phyloP scores from a whole-genome alignment of 352 stramenopile species.

The Thalassiosira pacifica region DNA sequence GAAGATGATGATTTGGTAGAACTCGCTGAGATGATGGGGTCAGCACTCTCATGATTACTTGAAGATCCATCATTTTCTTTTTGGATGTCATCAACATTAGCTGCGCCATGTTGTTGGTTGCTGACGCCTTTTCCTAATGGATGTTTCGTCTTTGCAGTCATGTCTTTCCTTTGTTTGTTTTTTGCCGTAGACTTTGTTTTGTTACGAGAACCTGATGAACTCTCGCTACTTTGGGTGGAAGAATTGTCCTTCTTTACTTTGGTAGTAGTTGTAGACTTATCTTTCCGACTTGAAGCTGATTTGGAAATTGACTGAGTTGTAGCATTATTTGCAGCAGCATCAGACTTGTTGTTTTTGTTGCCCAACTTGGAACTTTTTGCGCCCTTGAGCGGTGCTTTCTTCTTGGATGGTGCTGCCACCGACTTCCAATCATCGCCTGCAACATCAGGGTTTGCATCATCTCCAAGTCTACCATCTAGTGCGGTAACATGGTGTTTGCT shows the following conservation, averaged over 20 bases:
- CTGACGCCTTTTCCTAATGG: not conserved
- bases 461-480: no score
- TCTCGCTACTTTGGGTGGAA: no score
- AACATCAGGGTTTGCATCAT: no score
- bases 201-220: no score
- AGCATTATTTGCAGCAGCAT: not conserved
- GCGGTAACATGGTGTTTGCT: no score
- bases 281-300: not conserved
- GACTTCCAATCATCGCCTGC: not conserved
- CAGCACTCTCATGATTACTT: not conserved
- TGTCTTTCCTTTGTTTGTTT: no score
- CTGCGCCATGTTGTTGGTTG: not conserved
- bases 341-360: not conserved
- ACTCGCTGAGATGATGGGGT: not conserved
- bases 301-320: constrained; percentile 4
- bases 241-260: constrained; percentile 14
- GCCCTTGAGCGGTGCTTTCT: not conserved
- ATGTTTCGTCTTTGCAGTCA: not conserved
- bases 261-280: not conserved
- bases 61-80: not conserved
- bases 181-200: no score
- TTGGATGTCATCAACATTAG: not conserved
- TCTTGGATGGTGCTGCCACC: not conserved
- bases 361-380: not conserved
- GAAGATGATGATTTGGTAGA: not conserved